Percentiles rank a stretch among this genome's conserved stretches.
These are phyloP conservation scores for Trichophyton mentagrophytes DNA, from an alignment of 2,329 filamentous ascomycete species.

Conservation along the genomic window DNA sequence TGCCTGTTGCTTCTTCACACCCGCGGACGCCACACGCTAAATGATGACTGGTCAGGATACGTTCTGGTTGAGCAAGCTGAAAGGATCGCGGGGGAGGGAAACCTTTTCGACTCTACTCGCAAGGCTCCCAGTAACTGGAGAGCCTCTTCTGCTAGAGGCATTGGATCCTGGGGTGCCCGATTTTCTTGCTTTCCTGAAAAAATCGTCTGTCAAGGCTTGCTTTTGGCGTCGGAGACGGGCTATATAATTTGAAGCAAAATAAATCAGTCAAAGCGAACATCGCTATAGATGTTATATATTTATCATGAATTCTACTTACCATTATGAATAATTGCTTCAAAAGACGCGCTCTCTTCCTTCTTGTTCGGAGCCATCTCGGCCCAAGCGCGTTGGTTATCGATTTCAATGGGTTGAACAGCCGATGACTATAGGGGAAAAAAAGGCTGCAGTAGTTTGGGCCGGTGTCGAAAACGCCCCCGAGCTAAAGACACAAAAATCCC, in stretches of 20 bases:
- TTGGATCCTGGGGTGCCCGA: constrained; percentile 34
- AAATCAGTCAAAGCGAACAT: neutral
- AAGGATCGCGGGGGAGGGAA: constrained; percentile 8
- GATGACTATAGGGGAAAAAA: neutral
- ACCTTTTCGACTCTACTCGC: constrained; percentile 50
- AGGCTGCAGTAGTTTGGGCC: neutral
- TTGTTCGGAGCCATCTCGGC: constrained; percentile 19
- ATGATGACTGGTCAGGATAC: constrained; percentile 1
- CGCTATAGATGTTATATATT: constrained; percentile 7
- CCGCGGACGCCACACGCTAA: constrained; percentile 6
- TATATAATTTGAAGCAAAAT: constrained; percentile 15
- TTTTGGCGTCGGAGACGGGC: constrained; percentile 44
- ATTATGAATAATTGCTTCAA: constrained; percentile 41
- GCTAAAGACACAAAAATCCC: neutral
- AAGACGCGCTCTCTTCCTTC: constrained; percentile 29
- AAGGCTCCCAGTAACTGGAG: constrained; percentile 37
- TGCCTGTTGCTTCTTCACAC: constrained; percentile 5
- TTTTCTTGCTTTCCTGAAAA: constrained; percentile 44
- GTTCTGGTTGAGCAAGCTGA: neutral
- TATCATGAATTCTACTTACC: constrained; percentile 24
- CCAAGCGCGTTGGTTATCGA: too few species aligned
- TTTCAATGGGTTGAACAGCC: neutral
- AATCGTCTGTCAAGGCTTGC: constrained; percentile 45
- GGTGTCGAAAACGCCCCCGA: neutral
- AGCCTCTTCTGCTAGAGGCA: constrained; percentile 24